A percentile compares a stretch with the other conserved stretches of the same genome.
These are phyloP conservation scores for Nigrospora sphaerica DNA, from an alignment of 2,329 filamentous ascomycete genomes.

Conservation along the genomic window DNA sequence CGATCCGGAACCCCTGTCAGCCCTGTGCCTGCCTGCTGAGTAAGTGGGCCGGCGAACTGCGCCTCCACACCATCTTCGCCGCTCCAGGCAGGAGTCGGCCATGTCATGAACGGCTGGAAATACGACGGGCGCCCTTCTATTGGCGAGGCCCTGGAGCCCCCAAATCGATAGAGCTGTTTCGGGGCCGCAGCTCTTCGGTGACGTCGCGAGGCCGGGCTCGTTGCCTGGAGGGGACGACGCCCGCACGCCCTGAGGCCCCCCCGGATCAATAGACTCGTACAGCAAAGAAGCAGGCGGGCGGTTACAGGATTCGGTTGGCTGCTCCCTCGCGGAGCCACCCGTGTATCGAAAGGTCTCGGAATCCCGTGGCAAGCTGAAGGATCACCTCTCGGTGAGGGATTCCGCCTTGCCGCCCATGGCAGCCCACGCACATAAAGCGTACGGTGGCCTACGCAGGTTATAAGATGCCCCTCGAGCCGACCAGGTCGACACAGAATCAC, in stretches of 20 bases:
- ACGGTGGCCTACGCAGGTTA: conserved; percentile 1
- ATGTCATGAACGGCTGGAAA: background rate
- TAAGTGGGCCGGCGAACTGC: conserved; percentile 6
- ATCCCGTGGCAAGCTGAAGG: too few species aligned
- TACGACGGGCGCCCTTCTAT: background rate
- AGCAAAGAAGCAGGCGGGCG: background rate
- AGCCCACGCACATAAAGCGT: too few species aligned
- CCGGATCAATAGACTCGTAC: background rate
- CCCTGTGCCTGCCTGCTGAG: background rate
- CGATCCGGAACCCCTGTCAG: background rate
- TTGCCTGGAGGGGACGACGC: background rate
- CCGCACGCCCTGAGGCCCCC: background rate
- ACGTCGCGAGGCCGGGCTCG: background rate
- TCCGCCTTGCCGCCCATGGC: background rate
- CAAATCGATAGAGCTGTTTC: background rate
- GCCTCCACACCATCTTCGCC: conserved; percentile 10
- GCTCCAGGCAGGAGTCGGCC: background rate
- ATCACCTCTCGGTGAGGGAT: background rate
- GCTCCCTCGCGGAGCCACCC: background rate
- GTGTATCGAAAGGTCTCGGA: too few species aligned
- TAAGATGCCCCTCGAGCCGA: too few species aligned
- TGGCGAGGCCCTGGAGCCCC: background rate
- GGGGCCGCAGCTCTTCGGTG: background rate
- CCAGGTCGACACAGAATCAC: too few species aligned
- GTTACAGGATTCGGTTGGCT: background rate